Evolutionary conservation across 1,284 basidiomycete genomes (phyloP).

Genomic region (Xanthoconium separans): DNA sequence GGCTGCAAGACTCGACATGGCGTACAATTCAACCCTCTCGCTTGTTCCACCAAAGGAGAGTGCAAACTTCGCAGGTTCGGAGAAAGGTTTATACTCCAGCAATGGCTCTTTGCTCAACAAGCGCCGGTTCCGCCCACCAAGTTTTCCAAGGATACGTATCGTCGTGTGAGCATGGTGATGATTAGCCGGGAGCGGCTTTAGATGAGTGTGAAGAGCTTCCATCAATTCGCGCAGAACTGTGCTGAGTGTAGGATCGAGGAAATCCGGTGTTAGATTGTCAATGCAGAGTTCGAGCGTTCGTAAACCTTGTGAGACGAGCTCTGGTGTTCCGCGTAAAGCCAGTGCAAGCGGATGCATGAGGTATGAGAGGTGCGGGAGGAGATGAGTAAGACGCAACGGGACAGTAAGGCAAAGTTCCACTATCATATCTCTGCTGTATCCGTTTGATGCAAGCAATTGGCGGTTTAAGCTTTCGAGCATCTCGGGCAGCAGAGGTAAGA

Average conservation of each 20-base stretch:
- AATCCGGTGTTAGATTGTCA: conserved; percentile 98
- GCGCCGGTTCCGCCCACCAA: conserved; percentile 93
- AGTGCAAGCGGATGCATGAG: conserved; percentile 97
- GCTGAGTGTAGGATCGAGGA: conserved; percentile 95
- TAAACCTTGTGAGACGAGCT: conserved; percentile 94
- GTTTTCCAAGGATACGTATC: conserved; percentile 95
- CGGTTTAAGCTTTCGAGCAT: conserved; percentile 95
- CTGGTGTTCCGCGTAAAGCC: conserved; percentile 84
- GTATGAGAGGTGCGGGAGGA: conserved; percentile 93
- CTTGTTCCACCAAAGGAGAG: conserved; percentile 74
- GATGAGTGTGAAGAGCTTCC: conserved; percentile 88
- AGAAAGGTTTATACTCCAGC: conserved; percentile 70
- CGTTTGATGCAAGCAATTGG: conserved; percentile 82
- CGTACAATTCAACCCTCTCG: conserved; percentile 72
- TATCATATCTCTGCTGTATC: conserved; percentile 82
- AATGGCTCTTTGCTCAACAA: conserved; percentile 82
- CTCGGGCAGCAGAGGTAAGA: conserved; percentile 93
- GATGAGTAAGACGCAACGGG: conserved; percentile 92
- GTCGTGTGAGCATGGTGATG: conserved; percentile 94
- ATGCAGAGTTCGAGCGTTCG: conserved; percentile 99
- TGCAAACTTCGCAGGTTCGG: conserved; percentile 66
- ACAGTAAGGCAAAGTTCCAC: conserved; percentile 98
- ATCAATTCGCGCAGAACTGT: conserved; percentile 93
- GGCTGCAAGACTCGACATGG: conserved; percentile 73
- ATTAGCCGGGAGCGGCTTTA: conserved; percentile 89